These are phyloP conservation scores for Phellinidium pouzarii DNA, from an alignment of 1,284 basidiomycete genomes.

Conservation along the genomic window DNA sequence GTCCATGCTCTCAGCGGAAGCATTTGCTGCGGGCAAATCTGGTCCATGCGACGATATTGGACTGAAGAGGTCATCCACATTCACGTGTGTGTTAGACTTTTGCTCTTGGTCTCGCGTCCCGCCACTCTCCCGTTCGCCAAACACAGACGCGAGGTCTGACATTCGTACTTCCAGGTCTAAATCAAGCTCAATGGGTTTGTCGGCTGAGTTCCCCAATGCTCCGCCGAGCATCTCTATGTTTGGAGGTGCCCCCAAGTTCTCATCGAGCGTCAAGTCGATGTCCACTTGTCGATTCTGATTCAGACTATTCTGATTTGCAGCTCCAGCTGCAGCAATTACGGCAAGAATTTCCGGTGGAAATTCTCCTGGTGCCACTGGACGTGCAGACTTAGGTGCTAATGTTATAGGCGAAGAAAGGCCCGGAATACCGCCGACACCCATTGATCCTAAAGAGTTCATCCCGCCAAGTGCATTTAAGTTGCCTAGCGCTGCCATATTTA, in stretches of 20 bases:
- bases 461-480: constrained; percentile 16
- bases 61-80: constrained; percentile 42
- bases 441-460: constrained; percentile 16
- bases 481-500: constrained; percentile 35
- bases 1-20: constrained; percentile 19
- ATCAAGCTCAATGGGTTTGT: constrained; percentile 76
- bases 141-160: constrained; percentile 36
- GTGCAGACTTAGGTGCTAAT: constrained; percentile 68
- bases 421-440: constrained; percentile 18
- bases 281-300: constrained; percentile 21
- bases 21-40: constrained; percentile 18
- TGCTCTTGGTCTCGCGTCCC: constrained; percentile 20
- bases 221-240: constrained; percentile 26
- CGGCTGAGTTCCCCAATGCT: constrained; percentile 53
- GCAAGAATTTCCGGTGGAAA: constrained; percentile 54
- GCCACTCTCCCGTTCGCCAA: constrained; percentile 36
- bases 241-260: constrained; percentile 25
- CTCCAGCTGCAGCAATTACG: constrained; percentile 41
- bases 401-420: constrained; percentile 70
- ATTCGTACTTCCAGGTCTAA: constrained; percentile 57
- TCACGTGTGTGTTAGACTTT: constrained; percentile 21
- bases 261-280: constrained; percentile 41
- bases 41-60: constrained; percentile 23
- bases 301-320: constrained; percentile 15
- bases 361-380: constrained; percentile 45